Base-by-base conservation (phyloP, 2,329 filamentous ascomycete species). In the Beauveria australis region DNA sequence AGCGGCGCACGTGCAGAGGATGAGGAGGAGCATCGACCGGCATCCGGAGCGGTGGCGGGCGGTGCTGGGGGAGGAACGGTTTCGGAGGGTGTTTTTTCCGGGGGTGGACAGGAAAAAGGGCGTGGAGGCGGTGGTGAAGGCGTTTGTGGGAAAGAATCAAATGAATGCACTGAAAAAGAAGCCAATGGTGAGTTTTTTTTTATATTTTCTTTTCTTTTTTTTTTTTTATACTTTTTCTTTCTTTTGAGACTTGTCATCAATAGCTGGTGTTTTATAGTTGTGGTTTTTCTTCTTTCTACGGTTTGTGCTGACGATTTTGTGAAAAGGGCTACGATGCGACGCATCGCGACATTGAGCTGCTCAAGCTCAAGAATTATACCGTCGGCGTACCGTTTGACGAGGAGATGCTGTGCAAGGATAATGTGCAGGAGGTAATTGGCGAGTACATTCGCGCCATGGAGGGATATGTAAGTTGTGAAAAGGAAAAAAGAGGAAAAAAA, bases 311-410 rank as follows among this genome's bases (percentile, higher is more conserved):
- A 41, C 56, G 43, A 57, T 12, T 12, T 12, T 3, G 2, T 26
- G 10, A 1, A 43, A 69, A 93, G 88, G 91, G 89, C 52, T 96
- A 89, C 70, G 78, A 84, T 49, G 80, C 82, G 22, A 86, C 89
- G 61, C 89, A 96, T 70, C 78, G 82, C 47, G 89, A 96, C 66
- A 92, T 96, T 68, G 85, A 87, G 60, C 80, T 97, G 57, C 79
- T 96, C 60, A 89, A 91, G 67, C 79, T 97, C 69, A 83, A 86
- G 63, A 94, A 87, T 72, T 96, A 89, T 71, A 92, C 89, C 0
- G 74, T 95, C 24, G 81, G 84, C 43, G 85, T 79, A 62, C 84
- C 85, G 69, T 74, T 96, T 41, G 71, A 79, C 14, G 91, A 92
- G 67, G 73, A 79, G 10, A 78, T 89, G 53, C 78, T 96, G 22